These are phyloP conservation scores for Thraustochytrium sp. DNA, from an alignment of 352 stramenopile genomes.

Conservation along the genomic window DNA sequence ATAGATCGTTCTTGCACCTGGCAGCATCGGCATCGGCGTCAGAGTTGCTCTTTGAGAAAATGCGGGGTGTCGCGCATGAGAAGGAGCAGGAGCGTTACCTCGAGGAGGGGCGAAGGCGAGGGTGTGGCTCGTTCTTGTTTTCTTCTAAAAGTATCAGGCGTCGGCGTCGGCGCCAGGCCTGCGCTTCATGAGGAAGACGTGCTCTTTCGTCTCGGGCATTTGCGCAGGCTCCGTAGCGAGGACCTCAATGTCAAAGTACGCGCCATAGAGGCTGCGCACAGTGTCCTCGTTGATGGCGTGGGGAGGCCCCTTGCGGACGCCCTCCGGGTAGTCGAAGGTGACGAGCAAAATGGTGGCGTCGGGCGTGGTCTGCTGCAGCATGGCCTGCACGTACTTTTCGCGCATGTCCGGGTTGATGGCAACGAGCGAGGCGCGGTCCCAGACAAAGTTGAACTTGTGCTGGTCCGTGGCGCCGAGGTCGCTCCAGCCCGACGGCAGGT, in stretches of 20 bases:
- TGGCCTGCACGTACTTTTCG: not conserved
- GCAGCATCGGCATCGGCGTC: too few species aligned
- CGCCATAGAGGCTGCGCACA: not conserved
- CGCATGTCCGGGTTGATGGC: conserved; percentile 16
- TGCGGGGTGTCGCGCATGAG: too few species aligned
- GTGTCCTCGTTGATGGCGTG: not conserved
- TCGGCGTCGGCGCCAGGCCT: too few species aligned
- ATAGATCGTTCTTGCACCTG: too few species aligned
- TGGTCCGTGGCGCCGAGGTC: not conserved
- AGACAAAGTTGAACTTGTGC: conserved; percentile 10
- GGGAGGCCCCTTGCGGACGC: not conserved
- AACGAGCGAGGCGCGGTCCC: conserved; percentile 2
- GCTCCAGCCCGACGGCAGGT: conserved; percentile 12
- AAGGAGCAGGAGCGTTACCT: too few species aligned
- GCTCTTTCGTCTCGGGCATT: not conserved
- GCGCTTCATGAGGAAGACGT: conserved; percentile 8
- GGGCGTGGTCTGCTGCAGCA: not conserved
- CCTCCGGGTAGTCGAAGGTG: not conserved
- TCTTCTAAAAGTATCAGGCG: not conserved
- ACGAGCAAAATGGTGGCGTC: not conserved
- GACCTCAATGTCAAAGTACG: not conserved
- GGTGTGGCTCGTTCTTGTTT: not conserved
- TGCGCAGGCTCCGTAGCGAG: not conserved
- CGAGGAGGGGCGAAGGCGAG: too few species aligned
- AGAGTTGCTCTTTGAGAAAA: too few species aligned